Evolutionary conservation across 2,329 filamentous ascomycete species (phyloP), one percentile per base, ranked within the genome.

Genomic region (Aureobasidium sp.): DNA sequence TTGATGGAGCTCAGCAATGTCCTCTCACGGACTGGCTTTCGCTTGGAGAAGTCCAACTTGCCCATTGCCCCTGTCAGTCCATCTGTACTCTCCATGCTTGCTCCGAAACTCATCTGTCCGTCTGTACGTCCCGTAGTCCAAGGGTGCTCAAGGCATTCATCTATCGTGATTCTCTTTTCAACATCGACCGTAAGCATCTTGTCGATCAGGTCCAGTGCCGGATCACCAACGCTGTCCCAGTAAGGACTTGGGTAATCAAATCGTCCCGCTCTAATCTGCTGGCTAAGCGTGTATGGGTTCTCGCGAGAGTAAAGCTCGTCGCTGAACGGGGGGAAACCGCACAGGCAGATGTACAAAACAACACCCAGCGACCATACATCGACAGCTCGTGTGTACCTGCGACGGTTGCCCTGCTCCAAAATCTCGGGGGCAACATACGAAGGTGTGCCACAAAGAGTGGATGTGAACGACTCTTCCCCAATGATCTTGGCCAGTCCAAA

Each of bases 401-500:
- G 86, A 63, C 90, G 84, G 68, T 84, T 87, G 19, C 83, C 85
- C 64, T 92, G 88, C 69, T 91, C 88, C 4, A 99, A 79, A 61
- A 99, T 96, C 72, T 99, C 94, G 0, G 94, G 94, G 1, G 95
- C 94, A 63, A 97, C 93, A 71, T 99, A 84, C 79, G 69, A 64
- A 7, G 93, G 94, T n/a, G 94, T 99, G 64, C 94, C 94, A 71
- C 94, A 87, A 62, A 99, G 78, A 0, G 94, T 97, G 0, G 92
- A 96, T 1, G 94, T 97, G 71, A 99, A 99, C 0, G 93, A 96
- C 71, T 96, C 91, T 72, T 99, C 94, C 64, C 95, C 95, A 65
- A 99, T 96, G 65, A 99, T 97, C 76, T 99, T 99, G 43, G 94
- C 93, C 38, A 99, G 81, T 47, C 94, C 94, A 74, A 99, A 99